Conservation (phyloP, 225 moss, liverwort and hornwort species). For the Bryoerythrophyllum caledonicum region DNA sequence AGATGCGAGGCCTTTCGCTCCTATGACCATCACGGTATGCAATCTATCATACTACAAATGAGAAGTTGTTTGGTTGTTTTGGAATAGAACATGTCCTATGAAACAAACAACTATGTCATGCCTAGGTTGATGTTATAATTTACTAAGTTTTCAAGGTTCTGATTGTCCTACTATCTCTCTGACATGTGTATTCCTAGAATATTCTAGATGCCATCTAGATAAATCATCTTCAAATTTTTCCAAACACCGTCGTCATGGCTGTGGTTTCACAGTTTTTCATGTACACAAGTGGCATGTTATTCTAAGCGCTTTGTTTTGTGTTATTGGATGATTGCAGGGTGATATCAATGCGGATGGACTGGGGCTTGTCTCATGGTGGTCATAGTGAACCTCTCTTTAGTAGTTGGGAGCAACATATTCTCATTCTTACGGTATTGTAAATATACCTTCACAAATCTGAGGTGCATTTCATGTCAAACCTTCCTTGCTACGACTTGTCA, state of each 20-base stretch:
- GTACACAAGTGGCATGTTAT: constrained; percentile 9
- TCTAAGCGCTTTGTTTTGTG: constrained; percentile 8
- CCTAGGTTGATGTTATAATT: too few relatives aligned
- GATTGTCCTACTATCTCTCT: constrained; percentile 11
- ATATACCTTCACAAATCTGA: neutral
- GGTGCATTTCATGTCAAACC: neutral
- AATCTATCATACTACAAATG: neutral
- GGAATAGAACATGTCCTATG: too few relatives aligned
- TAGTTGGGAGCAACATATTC: neutral
- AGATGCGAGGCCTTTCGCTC: constrained; percentile 85
- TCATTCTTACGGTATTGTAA: neutral
- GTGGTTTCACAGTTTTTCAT: constrained; percentile 2
- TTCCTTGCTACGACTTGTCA: neutral
- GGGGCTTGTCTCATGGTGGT: constrained; percentile 96
- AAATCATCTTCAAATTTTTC: neutral
- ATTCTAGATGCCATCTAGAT: neutral
- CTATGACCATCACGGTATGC: constrained; percentile 82
- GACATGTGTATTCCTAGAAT: neutral
- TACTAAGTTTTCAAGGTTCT: neutral
- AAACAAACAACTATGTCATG: too few relatives aligned
- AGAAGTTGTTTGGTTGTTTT: too few relatives aligned
- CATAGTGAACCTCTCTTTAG: constrained; percentile 23
- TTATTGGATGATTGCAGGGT: constrained; percentile 54
- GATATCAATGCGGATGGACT: constrained; percentile 94
- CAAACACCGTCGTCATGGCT: neutral